phyloP scores from a whole-genome alignment of 2,329 filamentous ascomycete genomes.

The Pseudogymnoascus sp. region DNA sequence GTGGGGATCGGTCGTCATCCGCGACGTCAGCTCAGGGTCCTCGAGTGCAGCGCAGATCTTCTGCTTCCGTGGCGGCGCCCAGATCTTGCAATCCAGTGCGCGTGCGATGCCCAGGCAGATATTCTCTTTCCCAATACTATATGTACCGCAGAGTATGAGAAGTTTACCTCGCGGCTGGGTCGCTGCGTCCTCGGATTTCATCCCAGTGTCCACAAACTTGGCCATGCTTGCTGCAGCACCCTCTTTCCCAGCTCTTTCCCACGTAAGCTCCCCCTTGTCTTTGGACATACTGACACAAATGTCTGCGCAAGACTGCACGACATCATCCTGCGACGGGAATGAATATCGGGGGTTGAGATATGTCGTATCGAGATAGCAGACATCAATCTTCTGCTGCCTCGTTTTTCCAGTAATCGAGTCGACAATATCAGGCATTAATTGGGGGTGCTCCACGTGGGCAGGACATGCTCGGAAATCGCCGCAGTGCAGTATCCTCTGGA shows the following conservation, averaged over 20 bases:
- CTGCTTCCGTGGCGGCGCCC: conserved; percentile 73
- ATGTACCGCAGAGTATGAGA: conserved; percentile 89
- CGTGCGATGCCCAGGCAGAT: conserved; percentile 89
- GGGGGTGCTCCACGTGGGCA: conserved; percentile 72
- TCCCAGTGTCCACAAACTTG: conserved; percentile 42
- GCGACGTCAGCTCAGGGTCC: conserved; percentile 68
- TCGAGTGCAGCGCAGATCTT: conserved; percentile 77
- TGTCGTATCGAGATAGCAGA: conserved; percentile 95
- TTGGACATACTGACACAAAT: conserved; percentile 74
- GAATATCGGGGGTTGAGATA: conserved; percentile 94
- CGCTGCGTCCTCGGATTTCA: conserved; percentile 19
- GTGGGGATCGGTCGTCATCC: conserved; percentile 70
- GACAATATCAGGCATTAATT: conserved; percentile 65
- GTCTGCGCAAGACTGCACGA: conserved; percentile 79
- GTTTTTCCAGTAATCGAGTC: conserved; percentile 63
- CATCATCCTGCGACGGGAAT: conserved; percentile 81
- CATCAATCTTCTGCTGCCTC: conserved; percentile 79
- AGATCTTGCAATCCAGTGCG: conserved; percentile 82
- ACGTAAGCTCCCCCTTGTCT: conserved; percentile 47
- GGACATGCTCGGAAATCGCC: conserved; percentile 91
- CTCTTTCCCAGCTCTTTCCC: conserved; percentile 47
- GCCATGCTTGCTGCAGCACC: conserved; percentile 51
- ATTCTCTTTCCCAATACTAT: conserved; percentile 95
- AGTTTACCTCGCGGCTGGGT: conserved; percentile 52
- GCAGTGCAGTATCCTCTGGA: conserved; percentile 83